These are phyloP conservation scores for Rhizopogon roseolus DNA, from an alignment of 768 basidiomycete species.

Conservation along the genomic window DNA sequence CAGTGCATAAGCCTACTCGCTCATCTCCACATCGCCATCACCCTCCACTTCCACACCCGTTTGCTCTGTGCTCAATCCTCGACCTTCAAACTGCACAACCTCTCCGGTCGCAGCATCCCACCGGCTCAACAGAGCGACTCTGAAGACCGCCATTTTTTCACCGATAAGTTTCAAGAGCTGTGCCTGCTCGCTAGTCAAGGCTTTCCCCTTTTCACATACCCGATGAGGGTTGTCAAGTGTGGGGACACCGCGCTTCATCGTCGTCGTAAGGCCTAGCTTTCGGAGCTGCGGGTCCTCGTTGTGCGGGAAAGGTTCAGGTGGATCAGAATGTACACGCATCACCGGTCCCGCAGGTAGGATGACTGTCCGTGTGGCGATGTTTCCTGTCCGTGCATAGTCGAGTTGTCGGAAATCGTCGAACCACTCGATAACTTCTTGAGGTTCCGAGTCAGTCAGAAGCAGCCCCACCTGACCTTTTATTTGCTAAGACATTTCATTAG, in stretches of 20 bases:
- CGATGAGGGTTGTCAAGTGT: slow-evolving; percentile 75
- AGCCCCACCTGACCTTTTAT: slow-evolving; percentile 94
- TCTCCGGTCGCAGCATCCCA: slow-evolving; percentile 70
- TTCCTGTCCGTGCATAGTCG: slow-evolving; percentile 90
- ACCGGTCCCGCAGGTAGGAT: slow-evolving; percentile 81
- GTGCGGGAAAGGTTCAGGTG: slow-evolving; percentile 89
- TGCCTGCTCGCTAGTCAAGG: slow-evolving; percentile 80
- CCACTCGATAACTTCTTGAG: slow-evolving; percentile 92
- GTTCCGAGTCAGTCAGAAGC: slow-evolving; percentile 85
- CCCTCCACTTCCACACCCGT: slow-evolving; percentile 21
- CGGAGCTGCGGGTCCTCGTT: slow-evolving; percentile 97
- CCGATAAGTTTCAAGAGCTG: slow-evolving; percentile 91
- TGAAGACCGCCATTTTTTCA: slow-evolving; percentile 83
- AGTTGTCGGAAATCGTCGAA: slow-evolving; percentile 86
- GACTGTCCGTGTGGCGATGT: slow-evolving; percentile 69
- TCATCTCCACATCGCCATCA: slow-evolving; percentile 44
- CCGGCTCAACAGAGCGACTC: slow-evolving; percentile 61
- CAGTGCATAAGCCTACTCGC: slow-evolving; percentile 33
- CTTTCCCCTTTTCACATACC: slow-evolving; percentile 79
- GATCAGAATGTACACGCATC: slow-evolving; percentile 73
- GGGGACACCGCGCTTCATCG: slow-evolving; percentile 84
- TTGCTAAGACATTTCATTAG: slow-evolving; percentile 45
- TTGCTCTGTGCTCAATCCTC: slow-evolving; percentile 32
- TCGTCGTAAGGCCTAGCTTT: slow-evolving; percentile 83
- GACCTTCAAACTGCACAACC: slow-evolving; percentile 54